A percentile compares a stretch with the other conserved stretches of the same genome.
These are phyloP conservation scores for Vaccinium darrowii DNA, from an alignment of 148 eudicot species.

Conservation along the genomic window DNA sequence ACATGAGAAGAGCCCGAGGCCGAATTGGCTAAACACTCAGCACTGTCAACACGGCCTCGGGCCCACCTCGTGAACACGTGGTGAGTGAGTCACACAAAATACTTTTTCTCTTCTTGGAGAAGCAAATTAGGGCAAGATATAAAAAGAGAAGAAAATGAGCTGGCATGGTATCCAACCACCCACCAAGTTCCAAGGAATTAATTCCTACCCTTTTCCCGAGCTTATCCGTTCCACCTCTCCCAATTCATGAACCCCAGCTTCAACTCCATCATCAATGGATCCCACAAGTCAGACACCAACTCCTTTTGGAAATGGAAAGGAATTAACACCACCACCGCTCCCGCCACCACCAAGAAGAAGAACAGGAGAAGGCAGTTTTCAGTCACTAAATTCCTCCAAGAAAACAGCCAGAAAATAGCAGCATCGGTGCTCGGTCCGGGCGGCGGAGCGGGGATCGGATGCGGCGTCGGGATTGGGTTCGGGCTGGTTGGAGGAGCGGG, in stretches of 20 bases:
- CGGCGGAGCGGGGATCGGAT: conserved; percentile 60
- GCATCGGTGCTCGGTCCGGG: conserved; percentile 51
- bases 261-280: conserved; percentile 16
- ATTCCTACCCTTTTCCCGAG: background rate
- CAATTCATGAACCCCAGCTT: background rate
- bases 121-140: too few species aligned
- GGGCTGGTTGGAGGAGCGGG: conserved; percentile 65
- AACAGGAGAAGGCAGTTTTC: conserved; percentile 8
- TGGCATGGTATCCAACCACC: too few species aligned
- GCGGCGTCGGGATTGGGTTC: conserved; percentile 61
- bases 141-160: too few species aligned
- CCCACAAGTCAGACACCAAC: conserved; percentile 29
- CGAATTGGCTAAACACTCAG: background rate
- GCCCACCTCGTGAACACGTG: background rate
- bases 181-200: too few species aligned
- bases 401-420: conserved; percentile 23
- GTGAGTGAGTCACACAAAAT: too few species aligned
- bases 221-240: background rate
- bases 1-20: background rate
- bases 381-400: conserved; percentile 31
- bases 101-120: too few species aligned
- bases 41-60: background rate
- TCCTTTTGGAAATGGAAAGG: conserved; percentile 49
- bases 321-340: background rate
- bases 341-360: background rate